Percentiles rank a stretch among this genome's conserved stretches.
These are phyloP conservation scores for Aspergillus brasiliensis DNA, from an alignment of 2,329 filamentous ascomycete genomes.

Conservation along the genomic window DNA sequence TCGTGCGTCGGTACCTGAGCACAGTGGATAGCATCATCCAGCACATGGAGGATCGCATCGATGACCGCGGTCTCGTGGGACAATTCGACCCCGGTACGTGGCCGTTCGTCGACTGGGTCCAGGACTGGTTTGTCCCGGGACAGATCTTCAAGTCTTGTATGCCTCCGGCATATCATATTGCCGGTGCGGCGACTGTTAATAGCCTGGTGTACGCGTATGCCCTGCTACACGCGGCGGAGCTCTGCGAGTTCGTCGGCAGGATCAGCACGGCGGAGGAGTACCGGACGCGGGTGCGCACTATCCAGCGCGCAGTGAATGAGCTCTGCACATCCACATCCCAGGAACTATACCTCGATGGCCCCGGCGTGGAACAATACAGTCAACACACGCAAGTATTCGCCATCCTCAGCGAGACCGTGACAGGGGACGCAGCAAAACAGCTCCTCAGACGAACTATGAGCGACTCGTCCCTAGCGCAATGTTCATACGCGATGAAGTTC, in stretches of 20 bases:
- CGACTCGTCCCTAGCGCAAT: neutral
- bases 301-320: neutral
- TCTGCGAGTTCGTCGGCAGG: neutral
- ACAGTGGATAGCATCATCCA: slow-evolving; percentile 9
- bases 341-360: slow-evolving; percentile 3
- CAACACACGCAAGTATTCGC: slow-evolving; percentile 13
- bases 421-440: neutral
- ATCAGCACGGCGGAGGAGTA: neutral
- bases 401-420: slow-evolving; percentile 3
- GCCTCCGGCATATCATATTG: slow-evolving; percentile 7
- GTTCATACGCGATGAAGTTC: slow-evolving; percentile 12
- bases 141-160: slow-evolving; percentile 1
- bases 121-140: neutral
- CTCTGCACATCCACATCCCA: neutral
- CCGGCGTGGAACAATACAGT: slow-evolving; percentile 3
- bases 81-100: neutral
- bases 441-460: neutral
- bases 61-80: neutral
- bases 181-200: neutral
- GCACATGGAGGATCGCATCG: neutral
- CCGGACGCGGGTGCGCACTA: neutral
- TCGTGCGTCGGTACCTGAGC: neutral
- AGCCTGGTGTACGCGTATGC: slow-evolving; percentile 9
- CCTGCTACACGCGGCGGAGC: slow-evolving; percentile 3
- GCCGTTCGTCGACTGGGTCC: slow-evolving; percentile 14